Evolutionary conservation across 2,329 filamentous ascomycete genomes (phyloP), one percentile per base, ranked within the genome.

Genomic region (Ophiosphaerella narmari): DNA sequence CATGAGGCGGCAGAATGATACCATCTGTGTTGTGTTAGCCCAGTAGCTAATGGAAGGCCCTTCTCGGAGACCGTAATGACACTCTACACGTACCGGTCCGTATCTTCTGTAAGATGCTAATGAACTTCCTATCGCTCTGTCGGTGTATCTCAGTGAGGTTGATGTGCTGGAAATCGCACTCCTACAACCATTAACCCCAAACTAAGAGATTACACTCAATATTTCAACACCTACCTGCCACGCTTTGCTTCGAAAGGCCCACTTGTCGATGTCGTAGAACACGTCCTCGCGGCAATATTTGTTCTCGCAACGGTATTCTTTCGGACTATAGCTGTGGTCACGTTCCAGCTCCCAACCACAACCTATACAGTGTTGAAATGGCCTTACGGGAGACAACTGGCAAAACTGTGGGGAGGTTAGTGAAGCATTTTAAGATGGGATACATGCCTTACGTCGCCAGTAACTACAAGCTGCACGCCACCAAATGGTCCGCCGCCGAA

Each of bases 231-330:
- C 5, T 55, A 62, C 70, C 11, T 71, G 51, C 85, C 85, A 88
- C 0, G 78, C 78, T 2, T 67, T 48, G 55, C 81, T 84, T 14
- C 75, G 72, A 56, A 87, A 87, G 0, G 84, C 84, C 81, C 83
- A 87, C 57, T 83, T 84, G 8, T 86, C 78, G 12, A 65, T 68
- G 21, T 83, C 78, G 4, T 59, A 49, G 46, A 75, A 82, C 21
- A 59, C 29, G 0, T 73, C 69, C 42, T 78, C 75, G 5, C 39
- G 37, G 26, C 62, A 61, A 6, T 42, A 40, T 7, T 21, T 59
- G 31, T 67, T 64, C 39, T 61, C 57, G 36, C 53, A 64, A 37
- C 23, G 48, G 45, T 60, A 59, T 35, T 56, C 43, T 12, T 47
- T 46, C 2, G 52, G 51, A 8, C 21, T 35, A 6, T 16, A n/a